phyloP scores from a whole-genome alignment of 208 protist species.

The Acanthamoeba triangularis region DNA sequence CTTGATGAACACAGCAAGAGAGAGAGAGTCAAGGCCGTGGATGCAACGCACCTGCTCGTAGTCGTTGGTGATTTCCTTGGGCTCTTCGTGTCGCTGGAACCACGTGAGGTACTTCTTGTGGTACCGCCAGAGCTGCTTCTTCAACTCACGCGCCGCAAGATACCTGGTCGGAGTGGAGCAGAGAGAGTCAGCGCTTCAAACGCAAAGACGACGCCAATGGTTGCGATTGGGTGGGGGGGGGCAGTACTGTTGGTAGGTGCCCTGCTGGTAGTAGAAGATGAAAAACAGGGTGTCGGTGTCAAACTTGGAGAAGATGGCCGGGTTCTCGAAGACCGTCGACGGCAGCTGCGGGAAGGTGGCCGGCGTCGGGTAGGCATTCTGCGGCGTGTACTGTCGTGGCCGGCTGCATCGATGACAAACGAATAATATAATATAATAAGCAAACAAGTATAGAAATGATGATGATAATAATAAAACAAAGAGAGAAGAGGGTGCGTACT shows the following conservation, averaged over 20 bases:
- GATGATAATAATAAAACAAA: too few species aligned
- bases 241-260: conserved; percentile 98
- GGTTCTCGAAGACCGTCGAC: conserved; percentile 89
- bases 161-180: conserved; percentile 88
- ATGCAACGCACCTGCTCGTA: conserved; percentile 83
- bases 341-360: conserved; percentile 37
- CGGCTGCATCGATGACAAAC: not conserved
- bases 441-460: too few species aligned
- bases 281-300: conserved; percentile 99
- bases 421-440: not conserved
- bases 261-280: conserved; percentile 99
- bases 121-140: conserved; percentile 97
- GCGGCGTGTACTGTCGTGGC: conserved; percentile 57
- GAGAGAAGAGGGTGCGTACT: not conserved
- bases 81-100: conserved; percentile 98
- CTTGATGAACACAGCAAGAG: too few species aligned
- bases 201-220: too few species aligned
- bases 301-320: conserved; percentile 96
- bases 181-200: too few species aligned
- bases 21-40: too few species aligned
- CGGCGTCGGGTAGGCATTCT: conserved; percentile 55
- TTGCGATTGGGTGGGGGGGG: too few species aligned
- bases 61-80: conserved; percentile 94
- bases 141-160: conserved; percentile 98
- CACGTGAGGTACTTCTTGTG: conserved; percentile 98